A percentile compares a stretch with the other conserved stretches of the same genome.
Evolutionary conservation across 75 land plant genomes (phyloP).

Genomic region (Larix kaempferi): DNA sequence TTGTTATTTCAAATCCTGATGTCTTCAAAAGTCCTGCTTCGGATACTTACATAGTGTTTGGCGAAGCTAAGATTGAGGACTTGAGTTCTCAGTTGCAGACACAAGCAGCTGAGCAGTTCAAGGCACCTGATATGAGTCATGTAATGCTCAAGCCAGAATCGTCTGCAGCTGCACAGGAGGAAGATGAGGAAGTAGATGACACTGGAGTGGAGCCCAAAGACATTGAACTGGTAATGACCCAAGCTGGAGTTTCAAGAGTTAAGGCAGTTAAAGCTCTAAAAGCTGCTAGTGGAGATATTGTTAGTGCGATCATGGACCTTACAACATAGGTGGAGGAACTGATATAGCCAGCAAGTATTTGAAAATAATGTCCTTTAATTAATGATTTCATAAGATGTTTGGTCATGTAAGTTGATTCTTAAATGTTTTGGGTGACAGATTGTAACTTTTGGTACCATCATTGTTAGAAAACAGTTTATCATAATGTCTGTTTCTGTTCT

Average conservation of each 20-base stretch:
- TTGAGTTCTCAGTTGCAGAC: conserved; percentile 80
- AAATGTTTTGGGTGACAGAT: too few species aligned
- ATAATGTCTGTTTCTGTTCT: too few species aligned
- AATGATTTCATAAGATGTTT: too few species aligned
- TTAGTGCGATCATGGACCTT: conserved; percentile 88
- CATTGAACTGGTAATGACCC: conserved; percentile 91
- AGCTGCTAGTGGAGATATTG: conserved; percentile 70
- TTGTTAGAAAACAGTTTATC: too few species aligned
- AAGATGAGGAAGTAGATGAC: conserved; percentile 80
- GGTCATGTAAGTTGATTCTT: too few species aligned
- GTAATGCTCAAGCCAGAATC: conserved; percentile 52
- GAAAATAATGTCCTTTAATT: too few species aligned
- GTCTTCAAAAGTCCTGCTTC: conserved; percentile 89
- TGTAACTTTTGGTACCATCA: too few species aligned
- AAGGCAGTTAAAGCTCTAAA: conserved; percentile 83
- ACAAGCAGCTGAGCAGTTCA: conserved; percentile 87
- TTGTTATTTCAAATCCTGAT: conserved; percentile 89
- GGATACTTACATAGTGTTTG: conserved; percentile 81
- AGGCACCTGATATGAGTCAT: conserved; percentile 54
- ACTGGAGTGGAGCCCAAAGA: conserved; percentile 80
- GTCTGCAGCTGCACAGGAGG: conserved; percentile 46
- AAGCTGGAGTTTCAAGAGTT: conserved; percentile 73
- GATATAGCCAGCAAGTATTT: too few species aligned
- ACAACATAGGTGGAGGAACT: conserved; percentile 32
- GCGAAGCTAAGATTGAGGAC: conserved; percentile 89